phyloP scores from a whole-genome alignment of 805 yeast species.

The Candida chauliodis region DNA sequence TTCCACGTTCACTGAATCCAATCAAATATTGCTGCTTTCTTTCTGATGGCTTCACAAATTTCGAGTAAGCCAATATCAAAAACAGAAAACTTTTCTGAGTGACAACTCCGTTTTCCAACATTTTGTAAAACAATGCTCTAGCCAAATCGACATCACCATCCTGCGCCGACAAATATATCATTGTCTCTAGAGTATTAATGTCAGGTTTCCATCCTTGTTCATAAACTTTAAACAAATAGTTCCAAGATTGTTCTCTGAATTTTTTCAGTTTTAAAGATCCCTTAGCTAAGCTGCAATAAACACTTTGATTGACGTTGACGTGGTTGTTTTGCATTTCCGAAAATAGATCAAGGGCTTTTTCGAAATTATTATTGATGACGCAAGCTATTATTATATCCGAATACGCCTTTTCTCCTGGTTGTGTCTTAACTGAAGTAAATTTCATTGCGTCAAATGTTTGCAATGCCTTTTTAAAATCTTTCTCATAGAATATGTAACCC shows the following conservation, averaged over 20 bases:
- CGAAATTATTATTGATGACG: slow-evolving; percentile 58
- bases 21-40: slow-evolving; percentile 29
- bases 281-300: slow-evolving; percentile 55
- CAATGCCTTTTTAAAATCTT: slow-evolving; percentile 57
- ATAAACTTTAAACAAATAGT: slow-evolving; percentile 63
- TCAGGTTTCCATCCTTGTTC: slow-evolving; percentile 41
- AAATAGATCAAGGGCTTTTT: slow-evolving; percentile 71
- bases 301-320: slow-evolving; percentile 29
- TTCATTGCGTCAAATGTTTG: slow-evolving; percentile 83
- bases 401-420: slow-evolving; percentile 68
- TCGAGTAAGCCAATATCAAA: slow-evolving; percentile 49
- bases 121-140: slow-evolving; percentile 59
- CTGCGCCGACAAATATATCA: slow-evolving; percentile 72
- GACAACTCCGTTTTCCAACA: slow-evolving; percentile 32
- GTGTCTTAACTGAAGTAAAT: slow-evolving; percentile 60
- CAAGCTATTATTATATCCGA: slow-evolving; percentile 68
- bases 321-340: slow-evolving; percentile 54
- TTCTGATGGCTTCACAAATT: slow-evolving; percentile 16
- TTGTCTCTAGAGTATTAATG: slow-evolving; percentile 54
- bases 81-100: slow-evolving; percentile 42
- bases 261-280: slow-evolving; percentile 56
- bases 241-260: slow-evolving; percentile 67
- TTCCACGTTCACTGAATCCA: slow-evolving; percentile 43
- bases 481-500: slow-evolving; percentile 51
- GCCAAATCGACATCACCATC: slow-evolving; percentile 76